Conservation (phyloP, 257 asterid species). For the Fraxinus quadrangulata region DNA sequence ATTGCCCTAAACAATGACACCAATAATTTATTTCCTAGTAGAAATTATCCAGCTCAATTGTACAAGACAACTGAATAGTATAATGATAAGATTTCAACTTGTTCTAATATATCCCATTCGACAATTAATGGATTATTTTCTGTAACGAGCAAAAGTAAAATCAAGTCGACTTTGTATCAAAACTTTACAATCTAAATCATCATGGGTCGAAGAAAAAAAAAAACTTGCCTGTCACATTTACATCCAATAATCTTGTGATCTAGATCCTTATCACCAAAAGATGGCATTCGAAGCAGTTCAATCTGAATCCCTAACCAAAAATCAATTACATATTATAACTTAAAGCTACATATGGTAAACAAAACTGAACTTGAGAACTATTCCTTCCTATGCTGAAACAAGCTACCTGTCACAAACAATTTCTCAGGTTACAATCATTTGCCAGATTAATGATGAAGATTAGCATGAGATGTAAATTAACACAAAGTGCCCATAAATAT, state of each 20-base stretch:
- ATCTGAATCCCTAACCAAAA: slow-evolving; percentile 18
- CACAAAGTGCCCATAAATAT: not conserved
- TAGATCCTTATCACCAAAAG: slow-evolving; percentile 17
- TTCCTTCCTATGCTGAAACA: slow-evolving; percentile 29
- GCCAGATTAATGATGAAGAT: not conserved
- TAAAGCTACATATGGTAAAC: slow-evolving; percentile 51
- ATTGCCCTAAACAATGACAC: too few species aligned
- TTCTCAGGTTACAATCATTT: not conserved
- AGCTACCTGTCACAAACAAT: slow-evolving; percentile 36
- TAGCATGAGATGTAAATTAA: not conserved
- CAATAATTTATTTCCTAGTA: too few species aligned
- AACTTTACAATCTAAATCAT: not conserved
- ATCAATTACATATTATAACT: slow-evolving; percentile 44
- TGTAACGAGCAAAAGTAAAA: not conserved
- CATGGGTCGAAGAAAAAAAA: not conserved
- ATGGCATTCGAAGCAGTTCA: slow-evolving; percentile 3
- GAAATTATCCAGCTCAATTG: too few species aligned
- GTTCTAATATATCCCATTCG: not conserved
- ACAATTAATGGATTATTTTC: not conserved
- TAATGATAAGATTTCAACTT: too few species aligned
- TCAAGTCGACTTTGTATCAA: not conserved
- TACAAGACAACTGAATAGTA: too few species aligned
- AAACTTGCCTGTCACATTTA: slow-evolving; percentile 24
- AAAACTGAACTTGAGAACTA: slow-evolving; percentile 37
- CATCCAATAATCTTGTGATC: slow-evolving; percentile 32